A percentile compares a stretch with the other conserved stretches of the same genome.
Evolutionary conservation across 1,284 basidiomycete species (phyloP).

Genomic region (Bondarzewia mesenterica): DNA sequence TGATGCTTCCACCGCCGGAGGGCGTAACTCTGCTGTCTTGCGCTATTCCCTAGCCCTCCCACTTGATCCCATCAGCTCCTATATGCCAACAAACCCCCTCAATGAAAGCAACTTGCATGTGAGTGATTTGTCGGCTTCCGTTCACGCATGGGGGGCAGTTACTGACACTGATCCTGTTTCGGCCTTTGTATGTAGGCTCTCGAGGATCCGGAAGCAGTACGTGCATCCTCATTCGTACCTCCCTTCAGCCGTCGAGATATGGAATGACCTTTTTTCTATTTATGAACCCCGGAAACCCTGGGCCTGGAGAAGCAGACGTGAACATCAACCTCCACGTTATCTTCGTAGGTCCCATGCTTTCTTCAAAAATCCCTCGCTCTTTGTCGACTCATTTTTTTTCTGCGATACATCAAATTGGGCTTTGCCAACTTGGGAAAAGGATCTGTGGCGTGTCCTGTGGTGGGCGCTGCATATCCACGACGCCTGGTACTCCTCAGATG

Average conservation of each 20-base stretch:
- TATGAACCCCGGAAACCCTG: constrained; percentile 20
- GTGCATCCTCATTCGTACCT: not conserved
- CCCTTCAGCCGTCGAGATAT: not conserved
- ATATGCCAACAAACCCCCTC: constrained; percentile 17
- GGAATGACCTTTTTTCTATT: not conserved
- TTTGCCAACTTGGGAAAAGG: too few relatives aligned
- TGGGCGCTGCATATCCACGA: too few relatives aligned
- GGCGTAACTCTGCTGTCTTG: constrained; percentile 43
- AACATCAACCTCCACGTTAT: constrained; percentile 19
- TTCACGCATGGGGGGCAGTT: too few relatives aligned
- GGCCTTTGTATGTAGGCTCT: not conserved
- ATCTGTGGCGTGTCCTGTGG: too few relatives aligned
- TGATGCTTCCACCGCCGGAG: constrained; percentile 1
- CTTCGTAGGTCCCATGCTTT: too few relatives aligned
- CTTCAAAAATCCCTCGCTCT: too few relatives aligned
- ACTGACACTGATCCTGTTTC: too few relatives aligned
- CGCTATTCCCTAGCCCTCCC: constrained; percentile 38
- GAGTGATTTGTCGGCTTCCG: not conserved
- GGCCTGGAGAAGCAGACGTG: constrained; percentile 21
- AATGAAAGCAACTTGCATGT: constrained; percentile 23
- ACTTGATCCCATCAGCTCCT: constrained; percentile 33
- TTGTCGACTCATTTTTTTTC: too few relatives aligned
- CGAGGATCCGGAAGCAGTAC: not conserved
- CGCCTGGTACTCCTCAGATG: too few relatives aligned
- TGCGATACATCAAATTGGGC: too few relatives aligned